Conservation (phyloP, 768 basidiomycete species). For the Podaxis rugospora region DNA sequence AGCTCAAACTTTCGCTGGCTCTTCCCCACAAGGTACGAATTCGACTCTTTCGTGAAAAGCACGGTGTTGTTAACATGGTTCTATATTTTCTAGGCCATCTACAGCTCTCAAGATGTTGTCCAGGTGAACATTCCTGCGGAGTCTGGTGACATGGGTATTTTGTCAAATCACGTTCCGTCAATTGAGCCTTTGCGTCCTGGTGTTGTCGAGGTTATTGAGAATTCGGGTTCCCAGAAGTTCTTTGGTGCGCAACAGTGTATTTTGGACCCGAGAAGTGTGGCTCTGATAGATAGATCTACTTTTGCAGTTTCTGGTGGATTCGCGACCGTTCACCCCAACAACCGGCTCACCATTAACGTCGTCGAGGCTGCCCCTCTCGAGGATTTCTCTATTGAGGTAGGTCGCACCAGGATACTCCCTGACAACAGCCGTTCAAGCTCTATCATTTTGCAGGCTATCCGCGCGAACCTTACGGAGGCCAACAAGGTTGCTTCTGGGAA, state of each 20-base stretch:
- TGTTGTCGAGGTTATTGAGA: conserved; percentile 91
- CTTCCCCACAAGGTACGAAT: conserved; percentile 89
- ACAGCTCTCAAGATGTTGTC: conserved; percentile 84
- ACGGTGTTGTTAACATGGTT: background rate
- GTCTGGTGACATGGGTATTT: conserved; percentile 98
- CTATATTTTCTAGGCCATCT: conserved; percentile 64
- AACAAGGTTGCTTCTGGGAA: conserved; percentile 74
- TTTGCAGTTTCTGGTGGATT: conserved; percentile 88
- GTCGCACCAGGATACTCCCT: conserved; percentile 15
- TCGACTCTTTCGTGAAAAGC: background rate
- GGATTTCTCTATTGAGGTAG: conserved; percentile 85
- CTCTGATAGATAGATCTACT: background rate
- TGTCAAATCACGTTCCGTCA: conserved; percentile 98
- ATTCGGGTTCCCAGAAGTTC: conserved; percentile 84
- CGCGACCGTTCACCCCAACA: conserved; percentile 96
- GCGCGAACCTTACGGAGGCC: conserved; percentile 86
- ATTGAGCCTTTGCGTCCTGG: conserved; percentile 94
- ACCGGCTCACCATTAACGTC: conserved; percentile 93
- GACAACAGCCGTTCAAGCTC: background rate
- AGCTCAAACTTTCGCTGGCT: conserved; percentile 88
- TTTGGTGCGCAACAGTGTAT: conserved; percentile 70
- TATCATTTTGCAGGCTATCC: conserved; percentile 65
- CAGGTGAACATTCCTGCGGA: conserved; percentile 95
- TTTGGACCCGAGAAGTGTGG: background rate
- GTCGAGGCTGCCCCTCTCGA: conserved; percentile 94